Evolutionary conservation across 208 protist genomes (phyloP).

Genomic region (Crithidia bombi): DNA sequence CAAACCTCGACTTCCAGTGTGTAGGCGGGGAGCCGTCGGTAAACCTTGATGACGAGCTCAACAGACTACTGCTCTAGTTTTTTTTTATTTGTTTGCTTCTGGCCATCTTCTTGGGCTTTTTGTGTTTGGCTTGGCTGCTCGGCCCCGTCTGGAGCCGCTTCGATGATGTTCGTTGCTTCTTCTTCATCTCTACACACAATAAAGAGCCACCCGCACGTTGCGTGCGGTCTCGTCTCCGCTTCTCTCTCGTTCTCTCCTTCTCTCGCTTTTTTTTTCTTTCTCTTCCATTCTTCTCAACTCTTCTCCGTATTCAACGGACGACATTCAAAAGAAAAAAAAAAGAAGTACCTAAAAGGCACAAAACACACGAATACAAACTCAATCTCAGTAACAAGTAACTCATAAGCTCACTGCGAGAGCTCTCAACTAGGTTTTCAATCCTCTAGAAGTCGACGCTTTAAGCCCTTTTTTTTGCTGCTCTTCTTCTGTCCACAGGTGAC

Average conservation of each 20-base stretch:
- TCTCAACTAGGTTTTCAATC: background rate
- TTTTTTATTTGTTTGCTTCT: slow-evolving; percentile 13
- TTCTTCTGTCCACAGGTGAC: slow-evolving; percentile 7
- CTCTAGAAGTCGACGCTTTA: too few relatives aligned
- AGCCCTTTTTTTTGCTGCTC: slow-evolving; percentile 9
- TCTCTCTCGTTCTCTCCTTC: background rate
- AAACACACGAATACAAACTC: too few relatives aligned
- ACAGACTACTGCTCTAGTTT: slow-evolving; percentile 44
- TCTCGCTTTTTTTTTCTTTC: slow-evolving; percentile 6
- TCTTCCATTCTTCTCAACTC: background rate
- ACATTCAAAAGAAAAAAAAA: slow-evolving; percentile 8
- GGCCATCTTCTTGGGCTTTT: background rate
- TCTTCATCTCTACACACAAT: background rate
- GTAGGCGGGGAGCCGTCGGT: slow-evolving; percentile 26
- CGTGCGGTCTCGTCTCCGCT: background rate
- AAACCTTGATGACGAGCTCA: slow-evolving; percentile 73
- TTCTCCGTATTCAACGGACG: background rate
- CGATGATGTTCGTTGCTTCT: too few relatives aligned
- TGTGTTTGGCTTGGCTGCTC: background rate
- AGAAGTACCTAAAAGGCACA: too few relatives aligned
- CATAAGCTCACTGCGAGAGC: background rate
- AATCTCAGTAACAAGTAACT: background rate
- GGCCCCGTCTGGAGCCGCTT: too few relatives aligned
- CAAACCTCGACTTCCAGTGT: background rate
- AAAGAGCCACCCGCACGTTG: background rate